Evolutionary conservation across 331 rosid species (phyloP).

Genomic region (Quercus tomentella): DNA sequence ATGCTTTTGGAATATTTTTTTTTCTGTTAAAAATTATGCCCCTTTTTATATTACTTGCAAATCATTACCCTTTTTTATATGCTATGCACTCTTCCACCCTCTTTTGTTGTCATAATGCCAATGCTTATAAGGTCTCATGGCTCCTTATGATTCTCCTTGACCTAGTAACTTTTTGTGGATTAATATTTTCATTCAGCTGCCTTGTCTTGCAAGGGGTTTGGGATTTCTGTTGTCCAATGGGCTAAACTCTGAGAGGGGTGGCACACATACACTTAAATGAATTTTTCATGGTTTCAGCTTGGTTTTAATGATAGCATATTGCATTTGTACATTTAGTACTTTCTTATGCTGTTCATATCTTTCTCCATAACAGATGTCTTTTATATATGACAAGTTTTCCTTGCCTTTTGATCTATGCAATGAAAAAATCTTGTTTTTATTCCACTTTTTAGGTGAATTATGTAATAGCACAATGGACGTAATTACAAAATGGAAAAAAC

Average conservation of each 20-base stretch:
- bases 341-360: not conserved
- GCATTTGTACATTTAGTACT: not conserved
- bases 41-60: too few relatives aligned
- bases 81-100: too few relatives aligned
- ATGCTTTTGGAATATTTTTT: too few relatives aligned
- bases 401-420: not conserved
- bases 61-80: too few relatives aligned
- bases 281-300: not conserved
- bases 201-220: not conserved
- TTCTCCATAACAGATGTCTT: not conserved
- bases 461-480: conserved; percentile 36
- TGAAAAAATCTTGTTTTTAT: conserved; percentile 15
- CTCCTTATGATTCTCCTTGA: too few relatives aligned
- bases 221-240: not conserved
- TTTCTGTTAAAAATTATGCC: too few relatives aligned
- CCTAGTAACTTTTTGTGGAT: not conserved
- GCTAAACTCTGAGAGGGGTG: not conserved
- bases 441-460: conserved; percentile 47
- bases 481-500: conserved; percentile 66
- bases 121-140: too few relatives aligned
- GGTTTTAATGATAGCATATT: not conserved
- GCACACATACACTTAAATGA: not conserved
- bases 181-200: not conserved
- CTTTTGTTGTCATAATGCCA: too few relatives aligned
- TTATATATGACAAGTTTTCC: not conserved